Conservation (phyloP, 169 alveolate species). For the Cryptosporidium baileyi region DNA sequence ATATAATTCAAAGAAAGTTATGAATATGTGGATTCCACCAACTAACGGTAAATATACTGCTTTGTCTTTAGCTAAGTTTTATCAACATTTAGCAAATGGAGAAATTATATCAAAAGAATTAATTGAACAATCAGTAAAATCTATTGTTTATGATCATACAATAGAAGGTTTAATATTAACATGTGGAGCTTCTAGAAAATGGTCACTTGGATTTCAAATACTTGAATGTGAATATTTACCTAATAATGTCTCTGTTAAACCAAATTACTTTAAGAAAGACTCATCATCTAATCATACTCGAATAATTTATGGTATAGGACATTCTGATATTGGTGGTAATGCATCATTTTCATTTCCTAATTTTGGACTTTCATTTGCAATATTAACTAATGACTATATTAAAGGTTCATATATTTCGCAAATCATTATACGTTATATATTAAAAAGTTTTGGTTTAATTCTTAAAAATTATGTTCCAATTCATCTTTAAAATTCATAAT, state of each 20-base stretch:
- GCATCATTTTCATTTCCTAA: conserved; percentile 74
- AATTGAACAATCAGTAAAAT: conserved; percentile 19
- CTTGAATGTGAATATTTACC: conserved; percentile 73
- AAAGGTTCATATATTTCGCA: conserved; percentile 72
- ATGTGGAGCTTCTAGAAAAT: conserved; percentile 74
- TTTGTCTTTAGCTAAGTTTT: conserved; percentile 73
- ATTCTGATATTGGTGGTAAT: conserved; percentile 74
- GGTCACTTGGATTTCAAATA: conserved; percentile 77
- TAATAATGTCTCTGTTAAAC: background rate
- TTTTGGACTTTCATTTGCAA: conserved; percentile 71
- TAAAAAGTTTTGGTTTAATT: conserved; percentile 24
- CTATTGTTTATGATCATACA: conserved; percentile 70
- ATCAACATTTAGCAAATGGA: conserved; percentile 24
- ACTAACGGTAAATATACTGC: conserved; percentile 74
- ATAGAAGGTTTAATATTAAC: conserved; percentile 72
- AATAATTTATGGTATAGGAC: conserved; percentile 71
- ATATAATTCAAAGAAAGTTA: conserved; percentile 73
- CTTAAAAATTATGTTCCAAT: conserved; percentile 20
- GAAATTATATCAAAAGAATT: conserved; percentile 5
- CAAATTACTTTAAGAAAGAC: background rate
- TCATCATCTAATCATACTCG: background rate
- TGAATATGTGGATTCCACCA: conserved; percentile 75
- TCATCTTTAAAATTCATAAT: background rate
- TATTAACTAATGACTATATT: conserved; percentile 71
- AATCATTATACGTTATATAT: background rate